These are phyloP conservation scores for Xerocomellus amylosporus DNA, from an alignment of 768 basidiomycete species.

Conservation along the genomic window DNA sequence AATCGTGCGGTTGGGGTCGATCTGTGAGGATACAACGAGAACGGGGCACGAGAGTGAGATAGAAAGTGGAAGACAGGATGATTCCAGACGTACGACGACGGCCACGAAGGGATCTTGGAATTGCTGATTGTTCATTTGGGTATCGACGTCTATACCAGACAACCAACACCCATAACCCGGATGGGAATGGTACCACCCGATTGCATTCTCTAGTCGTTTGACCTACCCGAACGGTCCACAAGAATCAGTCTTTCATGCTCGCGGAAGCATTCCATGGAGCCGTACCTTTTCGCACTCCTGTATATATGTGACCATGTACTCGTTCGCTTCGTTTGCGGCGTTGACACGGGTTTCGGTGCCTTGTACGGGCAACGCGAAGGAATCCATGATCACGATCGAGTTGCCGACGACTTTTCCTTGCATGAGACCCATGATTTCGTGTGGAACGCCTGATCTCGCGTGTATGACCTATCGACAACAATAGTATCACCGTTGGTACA, in stretches of 20 bases:
- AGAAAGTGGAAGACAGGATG: background rate
- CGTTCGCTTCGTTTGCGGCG: constrained; percentile 91
- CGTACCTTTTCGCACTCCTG: constrained; percentile 75
- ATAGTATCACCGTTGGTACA: background rate
- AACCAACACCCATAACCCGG: constrained; percentile 99
- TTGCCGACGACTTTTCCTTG: constrained; percentile 89
- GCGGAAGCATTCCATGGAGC: background rate
- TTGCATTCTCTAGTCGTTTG: constrained; percentile 78
- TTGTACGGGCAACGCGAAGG: constrained; percentile 94
- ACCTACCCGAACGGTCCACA: constrained; percentile 46
- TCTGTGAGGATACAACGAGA: constrained; percentile 42
- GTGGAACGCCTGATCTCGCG: constrained; percentile 92
- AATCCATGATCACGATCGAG: constrained; percentile 86
- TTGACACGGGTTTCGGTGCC: constrained; percentile 99
- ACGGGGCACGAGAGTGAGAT: background rate
- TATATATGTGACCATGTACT: constrained; percentile 97
- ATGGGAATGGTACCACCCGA: constrained; percentile 99
- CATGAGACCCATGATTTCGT: constrained; percentile 99
- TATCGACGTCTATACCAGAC: constrained; percentile 97
- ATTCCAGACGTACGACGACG: constrained; percentile 68
- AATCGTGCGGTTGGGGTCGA: constrained; percentile 97
- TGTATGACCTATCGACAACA: constrained; percentile 77
- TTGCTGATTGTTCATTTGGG: constrained; percentile 92
- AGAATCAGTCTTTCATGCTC: background rate
- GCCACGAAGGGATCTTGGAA: constrained; percentile 97